phyloP scores from a whole-genome alignment of 495 filamentous ascomycete genomes.

The Tirmania nivea region DNA sequence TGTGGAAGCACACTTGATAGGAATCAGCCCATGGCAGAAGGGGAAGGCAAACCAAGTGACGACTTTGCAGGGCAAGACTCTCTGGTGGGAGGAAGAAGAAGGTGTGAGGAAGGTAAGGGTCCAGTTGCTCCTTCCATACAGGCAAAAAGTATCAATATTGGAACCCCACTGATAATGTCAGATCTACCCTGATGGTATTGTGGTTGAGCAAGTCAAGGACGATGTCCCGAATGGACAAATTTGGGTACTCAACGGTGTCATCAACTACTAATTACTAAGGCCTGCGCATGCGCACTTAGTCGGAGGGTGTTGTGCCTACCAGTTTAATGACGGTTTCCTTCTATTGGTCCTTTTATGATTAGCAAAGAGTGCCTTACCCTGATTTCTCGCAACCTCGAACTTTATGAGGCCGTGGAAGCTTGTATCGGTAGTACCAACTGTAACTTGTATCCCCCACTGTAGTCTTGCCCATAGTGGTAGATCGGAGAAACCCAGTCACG shows the following conservation, averaged over 20 bases:
- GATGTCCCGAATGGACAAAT: constrained; percentile 49
- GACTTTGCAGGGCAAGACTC: constrained; percentile 44
- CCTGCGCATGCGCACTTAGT: no score
- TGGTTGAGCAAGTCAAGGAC: constrained; percentile 37
- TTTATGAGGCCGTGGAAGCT: no score
- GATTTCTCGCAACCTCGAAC: no score
- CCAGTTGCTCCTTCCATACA: background rate
- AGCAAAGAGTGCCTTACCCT: no score
- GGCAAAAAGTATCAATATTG: background rate
- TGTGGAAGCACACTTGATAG: constrained; percentile 69
- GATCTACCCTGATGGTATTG: constrained; percentile 43
- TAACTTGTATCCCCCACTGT: no score
- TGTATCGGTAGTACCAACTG: no score
- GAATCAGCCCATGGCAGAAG: constrained; percentile 56
- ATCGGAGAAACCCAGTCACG: no score
- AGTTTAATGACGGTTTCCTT: no score
- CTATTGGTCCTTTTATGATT: no score
- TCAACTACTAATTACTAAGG: constrained; percentile 25
- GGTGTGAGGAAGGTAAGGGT: constrained; percentile 44
- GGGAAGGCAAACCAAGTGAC: constrained; percentile 39
- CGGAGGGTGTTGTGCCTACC: no score
- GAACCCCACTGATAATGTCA: constrained; percentile 10
- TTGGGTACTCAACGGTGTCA: constrained; percentile 34
- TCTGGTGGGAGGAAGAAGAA: constrained; percentile 64
- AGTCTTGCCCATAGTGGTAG: no score